Evolutionary conservation across 2,329 filamentous ascomycete genomes (phyloP).

Genomic region (Colletotrichum sp.): DNA sequence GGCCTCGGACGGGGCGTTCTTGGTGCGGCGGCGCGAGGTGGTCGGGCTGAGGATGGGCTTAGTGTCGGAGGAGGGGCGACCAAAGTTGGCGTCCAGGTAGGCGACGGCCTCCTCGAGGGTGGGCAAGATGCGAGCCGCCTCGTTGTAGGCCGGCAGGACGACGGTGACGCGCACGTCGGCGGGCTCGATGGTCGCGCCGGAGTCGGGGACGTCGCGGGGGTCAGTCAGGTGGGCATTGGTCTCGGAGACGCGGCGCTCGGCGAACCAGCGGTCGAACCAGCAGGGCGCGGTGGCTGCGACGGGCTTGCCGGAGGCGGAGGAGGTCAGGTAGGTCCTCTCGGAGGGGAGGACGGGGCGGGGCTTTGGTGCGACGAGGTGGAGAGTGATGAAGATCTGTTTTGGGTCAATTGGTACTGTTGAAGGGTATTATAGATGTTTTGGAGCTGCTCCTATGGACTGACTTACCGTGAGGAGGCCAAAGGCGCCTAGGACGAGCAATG

Average conservation of each 20-base stretch:
- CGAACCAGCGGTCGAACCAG: conserved; percentile 82
- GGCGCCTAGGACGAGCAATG: not conserved
- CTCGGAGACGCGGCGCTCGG: conserved; percentile 60
- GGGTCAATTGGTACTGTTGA: not conserved
- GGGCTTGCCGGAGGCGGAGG: conserved; percentile 61
- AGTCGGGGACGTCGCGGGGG: conserved; percentile 45
- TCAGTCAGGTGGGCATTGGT: conserved; percentile 35
- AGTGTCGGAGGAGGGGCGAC: conserved; percentile 42
- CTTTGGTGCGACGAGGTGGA: conserved; percentile 79
- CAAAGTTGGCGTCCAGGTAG: conserved; percentile 82
- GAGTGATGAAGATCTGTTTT: conserved; percentile 62
- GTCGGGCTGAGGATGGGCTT: conserved; percentile 20
- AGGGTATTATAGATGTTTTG: not conserved
- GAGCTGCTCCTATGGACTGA: not conserved
- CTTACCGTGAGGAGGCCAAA: conserved; percentile 5
- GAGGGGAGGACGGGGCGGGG: conserved; percentile 76
- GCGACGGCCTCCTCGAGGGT: conserved; percentile 91
- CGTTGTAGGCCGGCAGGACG: conserved; percentile 95
- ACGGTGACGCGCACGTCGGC: conserved; percentile 87
- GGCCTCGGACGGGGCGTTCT: conserved; percentile 40
- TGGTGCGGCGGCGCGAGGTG: conserved; percentile 31
- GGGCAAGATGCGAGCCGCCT: conserved; percentile 79
- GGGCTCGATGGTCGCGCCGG: conserved; percentile 67
- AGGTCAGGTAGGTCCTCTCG: conserved; percentile 86
- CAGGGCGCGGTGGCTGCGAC: conserved; percentile 69